Evolutionary conservation across 331 rosid genomes (phyloP).

Genomic region (Telfairia occidentalis): DNA sequence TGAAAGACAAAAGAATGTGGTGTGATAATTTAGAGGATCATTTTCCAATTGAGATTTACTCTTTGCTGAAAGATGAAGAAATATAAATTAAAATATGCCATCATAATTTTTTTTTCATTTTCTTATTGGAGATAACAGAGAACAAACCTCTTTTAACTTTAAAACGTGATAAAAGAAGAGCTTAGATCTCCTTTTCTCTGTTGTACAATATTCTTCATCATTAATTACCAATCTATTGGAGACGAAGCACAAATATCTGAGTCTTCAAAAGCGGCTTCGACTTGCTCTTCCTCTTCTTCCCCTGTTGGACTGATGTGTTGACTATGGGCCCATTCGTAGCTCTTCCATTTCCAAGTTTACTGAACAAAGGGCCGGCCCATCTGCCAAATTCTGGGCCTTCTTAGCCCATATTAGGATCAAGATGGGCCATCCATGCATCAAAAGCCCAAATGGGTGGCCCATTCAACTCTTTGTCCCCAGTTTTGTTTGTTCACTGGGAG

Average conservation of each 20-base stretch:
- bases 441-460: background rate
- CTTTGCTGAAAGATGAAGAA: background rate
- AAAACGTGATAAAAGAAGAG: background rate
- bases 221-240: background rate
- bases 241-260: background rate
- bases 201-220: conserved; percentile 1
- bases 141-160: background rate
- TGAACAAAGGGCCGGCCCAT: background rate
- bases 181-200: background rate
- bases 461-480: background rate
- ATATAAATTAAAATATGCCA: background rate
- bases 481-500: conserved; percentile 1
- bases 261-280: background rate
- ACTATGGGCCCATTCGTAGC: background rate
- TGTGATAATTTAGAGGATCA: background rate
- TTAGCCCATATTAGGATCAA: background rate
- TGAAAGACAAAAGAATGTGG: background rate
- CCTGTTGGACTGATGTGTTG: no score
- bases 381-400: background rate
- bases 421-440: background rate
- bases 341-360: background rate
- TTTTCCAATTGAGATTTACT: background rate
- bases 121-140: background rate
- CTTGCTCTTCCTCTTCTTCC: background rate
- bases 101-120: background rate